A percentile compares a stretch with the other conserved stretches of the same genome.
Conservation (phyloP, 352 stramenopile genomes). For the Pythium biforme region DNA sequence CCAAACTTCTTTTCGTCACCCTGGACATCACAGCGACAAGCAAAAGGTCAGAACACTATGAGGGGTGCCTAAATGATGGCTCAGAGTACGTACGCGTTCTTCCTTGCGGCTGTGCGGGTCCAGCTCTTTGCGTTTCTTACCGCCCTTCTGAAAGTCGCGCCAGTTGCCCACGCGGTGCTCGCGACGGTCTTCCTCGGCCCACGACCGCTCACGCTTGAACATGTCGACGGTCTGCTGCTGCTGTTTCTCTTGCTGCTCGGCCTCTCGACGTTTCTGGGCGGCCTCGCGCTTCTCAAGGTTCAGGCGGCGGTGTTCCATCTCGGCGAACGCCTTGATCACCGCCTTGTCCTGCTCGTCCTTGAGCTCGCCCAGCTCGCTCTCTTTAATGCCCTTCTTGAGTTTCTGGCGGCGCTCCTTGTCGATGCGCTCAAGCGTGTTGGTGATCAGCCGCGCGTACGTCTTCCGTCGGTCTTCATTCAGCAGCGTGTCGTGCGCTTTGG, state of each 20-base stretch:
- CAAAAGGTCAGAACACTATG: neutral
- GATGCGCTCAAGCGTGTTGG: slow-evolving; percentile 63
- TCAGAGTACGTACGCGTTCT: slow-evolving; percentile 37
- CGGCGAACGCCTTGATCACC: slow-evolving; percentile 78
- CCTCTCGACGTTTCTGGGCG: slow-evolving; percentile 62
- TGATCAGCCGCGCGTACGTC: slow-evolving; percentile 74
- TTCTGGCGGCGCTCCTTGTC: slow-evolving; percentile 72
- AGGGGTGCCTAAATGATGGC: neutral
- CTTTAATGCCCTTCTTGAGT: slow-evolving; percentile 82
- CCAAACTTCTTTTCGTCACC: slow-evolving; percentile 64
- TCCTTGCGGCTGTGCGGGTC: slow-evolving; percentile 69
- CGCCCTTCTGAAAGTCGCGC: slow-evolving; percentile 74
- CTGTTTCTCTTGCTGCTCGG: slow-evolving; percentile 73
- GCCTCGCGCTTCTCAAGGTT: slow-evolving; percentile 79
- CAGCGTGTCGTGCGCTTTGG: slow-evolving; percentile 86
- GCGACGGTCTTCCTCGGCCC: slow-evolving; percentile 72
- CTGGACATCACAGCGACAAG: slow-evolving; percentile 14
- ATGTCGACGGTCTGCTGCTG: slow-evolving; percentile 50
- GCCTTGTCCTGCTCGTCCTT: slow-evolving; percentile 70
- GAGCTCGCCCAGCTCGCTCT: slow-evolving; percentile 60
- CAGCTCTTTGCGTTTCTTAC: slow-evolving; percentile 63
- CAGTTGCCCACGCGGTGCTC: slow-evolving; percentile 81
- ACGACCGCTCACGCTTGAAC: slow-evolving; percentile 77
- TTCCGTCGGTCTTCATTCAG: slow-evolving; percentile 83
- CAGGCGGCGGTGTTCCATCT: slow-evolving; percentile 74